Evolutionary conservation across 163 green algal species (phyloP), one percentile per base, ranked within the genome.

Genomic region (Botryococcus braunii): DNA sequence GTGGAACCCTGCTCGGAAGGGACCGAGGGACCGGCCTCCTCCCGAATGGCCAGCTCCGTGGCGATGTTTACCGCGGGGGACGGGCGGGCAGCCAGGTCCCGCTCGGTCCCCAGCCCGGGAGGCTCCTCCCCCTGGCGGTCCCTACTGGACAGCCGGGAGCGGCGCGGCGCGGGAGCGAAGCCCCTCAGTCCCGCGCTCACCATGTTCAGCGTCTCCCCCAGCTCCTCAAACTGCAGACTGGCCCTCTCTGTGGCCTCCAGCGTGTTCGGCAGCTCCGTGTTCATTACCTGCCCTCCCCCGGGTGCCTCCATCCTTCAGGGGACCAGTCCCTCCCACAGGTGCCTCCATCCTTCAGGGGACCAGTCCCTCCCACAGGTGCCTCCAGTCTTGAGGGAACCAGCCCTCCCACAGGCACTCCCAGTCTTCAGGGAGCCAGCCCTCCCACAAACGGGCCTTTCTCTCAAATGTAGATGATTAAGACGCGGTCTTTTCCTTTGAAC

Each of bases 221-320:
- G 55, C 66, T 50, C 66, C 13, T 65, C 55, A 59, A 65, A 72
- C 66, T 72, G 56, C 23, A 66, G 25, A 40, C 38, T 58, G 23
- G 66, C 56, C 9, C 63, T 32, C 63, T 69, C 63, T 34, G 61
- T 39, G 5, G 46, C 46, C 32, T 69, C 48, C 43, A 69, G 46
- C 29, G 63, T 69, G 1, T 46, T 69, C 46, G 63, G 63, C 46
- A 69, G 29, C 25, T 69, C 63, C 32, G 46, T 48, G 63, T 69
- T 43, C 17, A 69, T 43, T 6, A 69, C 47, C 63, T 69, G 63
- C 3, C 6, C n/a, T n/a, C n/a, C n/a, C n/a, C n/a, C n/a, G n/a
- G n/a, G n/a, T n/a, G n/a, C n/a, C n/a, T n/a, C n/a, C n/a, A n/a
- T n/a, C n/a, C n/a, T n/a, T n/a, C n/a, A n/a, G n/a, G n/a, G n/a